Evolutionary conservation across 2,329 filamentous ascomycete species (phyloP), one percentile per base, ranked within the genome.

Genomic region (Beauveria sp.): DNA sequence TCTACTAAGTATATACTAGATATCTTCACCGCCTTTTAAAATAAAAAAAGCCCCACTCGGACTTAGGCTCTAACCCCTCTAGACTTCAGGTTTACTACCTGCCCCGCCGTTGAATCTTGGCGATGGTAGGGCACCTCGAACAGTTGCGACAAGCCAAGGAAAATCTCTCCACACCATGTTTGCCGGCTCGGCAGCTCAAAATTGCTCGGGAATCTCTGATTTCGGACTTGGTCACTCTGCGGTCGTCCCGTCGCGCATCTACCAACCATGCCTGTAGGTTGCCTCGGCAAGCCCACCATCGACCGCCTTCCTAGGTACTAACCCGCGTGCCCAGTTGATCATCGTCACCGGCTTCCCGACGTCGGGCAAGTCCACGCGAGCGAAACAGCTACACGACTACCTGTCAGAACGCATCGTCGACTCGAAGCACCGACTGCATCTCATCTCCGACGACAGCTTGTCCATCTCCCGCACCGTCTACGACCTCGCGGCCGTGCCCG

Each of bases 381-480:
- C 86, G 14, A 76, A 78, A 51, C 85, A 93, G 73, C 83, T 95
- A 12, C 75, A 87, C 69, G 73, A 80, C 40, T 87, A 87, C 74
- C 84, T 93, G 70, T 71, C 80, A 54, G 75, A 80, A 65, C 85
- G 82, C 69, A 85, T 87, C 72, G 67, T 68, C 28, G 66, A 75
- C 24, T 71, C 74, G 16, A 79, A 79, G 62, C 85, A 90, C 68
- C 86, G 87, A 63, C 79, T 92, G 3, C 87, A 91, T 71, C 83
- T 90, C 66, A 84, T 93, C 69, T 89, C 88, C 61, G 88, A 93
- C 76, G 83, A 89, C 65, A 81, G 81, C 4, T 83, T 92, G 49
- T 85, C 85, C 50, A 86, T 93, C 61, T 79, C 85, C 3, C 88
- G 89, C 63, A 71, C 80, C 62, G 89, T 90, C 48, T 93, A 93